Evolutionary conservation across 768 basidiomycete genomes (phyloP).

Genomic region (Xerocomus spinulosus): DNA sequence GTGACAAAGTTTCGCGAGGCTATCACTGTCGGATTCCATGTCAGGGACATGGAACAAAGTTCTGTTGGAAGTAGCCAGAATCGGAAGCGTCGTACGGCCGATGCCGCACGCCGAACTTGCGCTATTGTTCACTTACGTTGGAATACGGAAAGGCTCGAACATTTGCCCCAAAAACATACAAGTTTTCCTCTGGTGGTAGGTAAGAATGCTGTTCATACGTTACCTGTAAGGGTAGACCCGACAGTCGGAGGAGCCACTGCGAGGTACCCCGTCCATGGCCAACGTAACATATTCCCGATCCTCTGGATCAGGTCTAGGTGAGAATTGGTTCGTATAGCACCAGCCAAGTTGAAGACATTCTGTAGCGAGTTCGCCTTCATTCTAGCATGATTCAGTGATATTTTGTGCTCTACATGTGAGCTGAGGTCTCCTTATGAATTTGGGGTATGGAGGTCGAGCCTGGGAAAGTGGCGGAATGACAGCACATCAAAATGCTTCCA

Average conservation of each 20-base stretch:
- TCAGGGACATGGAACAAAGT: no score
- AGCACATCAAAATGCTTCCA: not conserved
- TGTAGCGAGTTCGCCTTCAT: no score
- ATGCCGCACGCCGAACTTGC: no score
- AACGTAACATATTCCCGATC: not conserved
- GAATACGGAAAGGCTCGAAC: not conserved
- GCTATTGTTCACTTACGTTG: constrained; percentile 1
- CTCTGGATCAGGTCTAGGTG: not conserved
- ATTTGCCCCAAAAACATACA: not conserved
- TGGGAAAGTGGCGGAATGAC: not conserved
- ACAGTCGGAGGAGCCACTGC: not conserved
- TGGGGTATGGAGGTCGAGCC: not conserved
- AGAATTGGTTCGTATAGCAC: no score
- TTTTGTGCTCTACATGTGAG: not conserved
- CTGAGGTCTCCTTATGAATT: not conserved
- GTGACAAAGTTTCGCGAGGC: no score
- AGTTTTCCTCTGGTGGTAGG: not conserved
- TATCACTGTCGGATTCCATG: no score
- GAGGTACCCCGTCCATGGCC: not conserved
- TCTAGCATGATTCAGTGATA: no score
- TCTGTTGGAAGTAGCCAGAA: no score
- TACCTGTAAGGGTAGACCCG: not conserved
- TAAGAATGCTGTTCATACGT: not conserved
- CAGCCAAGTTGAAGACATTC: not conserved
- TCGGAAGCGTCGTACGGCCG: no score